A percentile compares a stretch with the other conserved stretches of the same genome.
Conservation (phyloP, 805 yeast species). For the Zygotorulaspora sp. region DNA sequence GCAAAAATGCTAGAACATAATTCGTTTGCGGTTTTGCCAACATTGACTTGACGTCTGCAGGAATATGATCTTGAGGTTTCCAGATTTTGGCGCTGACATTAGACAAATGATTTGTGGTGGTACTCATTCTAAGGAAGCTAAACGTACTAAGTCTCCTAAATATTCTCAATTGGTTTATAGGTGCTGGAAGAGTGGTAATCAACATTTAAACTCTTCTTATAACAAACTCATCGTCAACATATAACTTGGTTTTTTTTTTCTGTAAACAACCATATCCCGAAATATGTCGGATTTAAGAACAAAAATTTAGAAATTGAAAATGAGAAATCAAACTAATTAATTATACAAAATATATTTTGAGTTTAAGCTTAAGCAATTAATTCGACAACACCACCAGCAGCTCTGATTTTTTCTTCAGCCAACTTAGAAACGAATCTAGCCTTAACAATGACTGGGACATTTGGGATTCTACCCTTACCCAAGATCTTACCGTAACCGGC, state of each 20-base stretch:
- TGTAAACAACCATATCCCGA: background rate
- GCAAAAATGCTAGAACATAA: slow-evolving; percentile 54
- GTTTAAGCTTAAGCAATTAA: slow-evolving; percentile 75
- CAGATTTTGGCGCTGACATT: slow-evolving; percentile 33
- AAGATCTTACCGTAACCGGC: slow-evolving; percentile 99
- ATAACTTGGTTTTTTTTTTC: background rate
- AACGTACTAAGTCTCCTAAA: too few relatives aligned
- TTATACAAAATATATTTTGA: slow-evolving; percentile 10
- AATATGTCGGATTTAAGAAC: background rate
- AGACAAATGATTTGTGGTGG: slow-evolving; percentile 1
- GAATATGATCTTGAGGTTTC: slow-evolving; percentile 45
- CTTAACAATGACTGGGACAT: slow-evolving; percentile 97
- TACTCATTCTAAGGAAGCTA: background rate
- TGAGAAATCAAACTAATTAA: slow-evolving; percentile 1
- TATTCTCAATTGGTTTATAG: too few relatives aligned
- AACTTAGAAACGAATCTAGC: slow-evolving; percentile 99
- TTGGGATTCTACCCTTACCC: slow-evolving; percentile 98
- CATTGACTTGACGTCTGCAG: slow-evolving; percentile 36
- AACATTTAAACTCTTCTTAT: background rate
- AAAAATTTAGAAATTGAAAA: background rate
- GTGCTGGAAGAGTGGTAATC: slow-evolving; percentile 2
- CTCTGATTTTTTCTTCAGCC: slow-evolving; percentile 99
- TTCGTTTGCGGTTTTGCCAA: slow-evolving; percentile 34
- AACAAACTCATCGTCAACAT: background rate
- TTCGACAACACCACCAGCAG: slow-evolving; percentile 99